Conservation (phyloP, 192 early-diverging fungal genomes). For the Powellomyces hirtus region DNA sequence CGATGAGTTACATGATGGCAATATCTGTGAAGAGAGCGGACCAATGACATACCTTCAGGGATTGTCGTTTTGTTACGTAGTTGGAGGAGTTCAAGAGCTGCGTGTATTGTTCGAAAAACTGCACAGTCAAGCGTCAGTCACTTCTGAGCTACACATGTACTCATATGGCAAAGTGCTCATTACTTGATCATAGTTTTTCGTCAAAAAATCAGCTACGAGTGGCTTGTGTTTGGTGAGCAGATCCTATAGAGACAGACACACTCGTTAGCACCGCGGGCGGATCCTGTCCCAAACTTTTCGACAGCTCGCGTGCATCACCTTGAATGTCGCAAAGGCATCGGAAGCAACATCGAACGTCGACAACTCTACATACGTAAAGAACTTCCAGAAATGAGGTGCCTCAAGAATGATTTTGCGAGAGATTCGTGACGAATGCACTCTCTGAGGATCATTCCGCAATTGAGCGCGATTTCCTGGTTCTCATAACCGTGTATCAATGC, state of each 20-base stretch:
- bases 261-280: no score
- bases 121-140: no score
- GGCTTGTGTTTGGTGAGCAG: slow-evolving; percentile 92
- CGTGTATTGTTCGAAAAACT: slow-evolving; percentile 88
- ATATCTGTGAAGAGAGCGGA: background rate
- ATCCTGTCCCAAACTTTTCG: no score
- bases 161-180: no score
- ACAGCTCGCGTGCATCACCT: no score
- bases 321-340: slow-evolving; percentile 98
- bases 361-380: slow-evolving; percentile 95
- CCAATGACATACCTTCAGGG: slow-evolving; percentile 74
- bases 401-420: slow-evolving; percentile 83
- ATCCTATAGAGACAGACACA: slow-evolving; percentile 53
- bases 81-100: slow-evolving; percentile 82
- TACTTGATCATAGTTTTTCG: slow-evolving; percentile 81
- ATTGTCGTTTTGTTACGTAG: slow-evolving; percentile 98
- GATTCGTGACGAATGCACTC: slow-evolving; percentile 95
- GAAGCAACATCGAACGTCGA: slow-evolving; percentile 97
- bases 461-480: slow-evolving; percentile 93
- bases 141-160: no score
- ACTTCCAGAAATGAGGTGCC: slow-evolving; percentile 85
- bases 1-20: background rate
- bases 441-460: slow-evolving; percentile 96
- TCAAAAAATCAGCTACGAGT: slow-evolving; percentile 86
- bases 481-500: slow-evolving; percentile 87